Percentiles rank a stretch among this genome's conserved stretches.
Evolutionary conservation across 306 rosid species (phyloP).

Genomic region (Quercus cerris): DNA sequence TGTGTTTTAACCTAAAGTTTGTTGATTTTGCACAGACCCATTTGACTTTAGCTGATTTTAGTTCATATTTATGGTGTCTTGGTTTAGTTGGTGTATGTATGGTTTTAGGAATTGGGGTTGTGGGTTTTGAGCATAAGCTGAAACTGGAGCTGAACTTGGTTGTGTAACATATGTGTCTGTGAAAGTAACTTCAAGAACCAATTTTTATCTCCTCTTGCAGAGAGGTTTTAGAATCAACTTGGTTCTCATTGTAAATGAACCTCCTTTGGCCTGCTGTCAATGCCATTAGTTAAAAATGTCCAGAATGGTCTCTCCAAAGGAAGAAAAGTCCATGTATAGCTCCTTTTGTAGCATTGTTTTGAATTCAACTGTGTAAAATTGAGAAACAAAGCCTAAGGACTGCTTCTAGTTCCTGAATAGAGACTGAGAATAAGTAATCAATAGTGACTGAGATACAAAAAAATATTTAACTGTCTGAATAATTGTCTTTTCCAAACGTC

Average conservation of each 20-base stretch:
- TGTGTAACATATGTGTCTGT: no score
- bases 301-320: conserved; percentile 61
- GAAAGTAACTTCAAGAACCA: conserved; percentile 60
- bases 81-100: no score
- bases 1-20: no score
- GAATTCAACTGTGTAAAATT: conserved; percentile 38
- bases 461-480: no score
- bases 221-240: conserved; percentile 37
- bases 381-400: neutral
- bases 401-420: neutral
- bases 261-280: conserved; percentile 52
- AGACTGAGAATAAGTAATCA: neutral
- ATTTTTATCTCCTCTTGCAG: conserved; percentile 48
- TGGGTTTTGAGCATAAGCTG: no score
- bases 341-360: conserved; percentile 48
- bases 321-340: conserved; percentile 58
- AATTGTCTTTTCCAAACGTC: neutral
- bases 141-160: no score
- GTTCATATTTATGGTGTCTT: no score
- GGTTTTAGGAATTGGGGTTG: no score
- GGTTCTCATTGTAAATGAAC: conserved; percentile 48
- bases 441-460: neutral
- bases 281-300: conserved; percentile 55
- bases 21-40: no score
- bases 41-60: no score